These are phyloP conservation scores for Penicillium dipodomyicola DNA, from an alignment of 495 filamentous ascomycete species.

Conservation along the genomic window DNA sequence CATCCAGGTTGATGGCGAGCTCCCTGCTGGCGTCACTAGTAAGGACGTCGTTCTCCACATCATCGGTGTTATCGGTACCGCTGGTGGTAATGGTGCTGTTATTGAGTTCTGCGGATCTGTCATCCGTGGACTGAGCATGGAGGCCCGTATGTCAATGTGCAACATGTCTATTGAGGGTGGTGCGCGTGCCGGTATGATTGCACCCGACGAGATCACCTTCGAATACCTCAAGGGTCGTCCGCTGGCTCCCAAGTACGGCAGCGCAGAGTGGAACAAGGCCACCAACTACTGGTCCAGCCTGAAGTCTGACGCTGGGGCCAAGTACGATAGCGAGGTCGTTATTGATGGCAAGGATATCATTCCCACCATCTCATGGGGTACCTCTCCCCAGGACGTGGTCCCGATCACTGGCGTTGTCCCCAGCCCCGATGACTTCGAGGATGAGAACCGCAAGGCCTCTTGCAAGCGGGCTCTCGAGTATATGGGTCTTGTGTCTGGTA, in stretches of 20 bases:
- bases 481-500: slow-evolving; percentile 87
- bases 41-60: slow-evolving; percentile 95
- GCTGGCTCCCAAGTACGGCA: slow-evolving; percentile 78
- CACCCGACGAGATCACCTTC: slow-evolving; percentile 90
- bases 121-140: slow-evolving; percentile 86
- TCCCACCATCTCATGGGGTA: slow-evolving; percentile 96
- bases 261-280: slow-evolving; percentile 86
- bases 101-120: slow-evolving; percentile 97
- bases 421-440: slow-evolving; percentile 79
- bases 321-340: slow-evolving; percentile 81
- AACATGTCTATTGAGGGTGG: slow-evolving; percentile 99
- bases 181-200: slow-evolving; percentile 94
- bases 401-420: slow-evolving; percentile 90
- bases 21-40: slow-evolving; percentile 88
- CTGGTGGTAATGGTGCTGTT: slow-evolving; percentile 89
- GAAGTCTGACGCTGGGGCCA: slow-evolving; percentile 78
- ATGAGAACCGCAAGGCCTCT: slow-evolving; percentile 71
- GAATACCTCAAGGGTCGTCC: slow-evolving; percentile 91
- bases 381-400: slow-evolving; percentile 91
- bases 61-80: slow-evolving; percentile 92
- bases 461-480: slow-evolving; percentile 85
- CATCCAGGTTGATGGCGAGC: slow-evolving; percentile 87
- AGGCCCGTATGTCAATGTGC: slow-evolving; percentile 98
- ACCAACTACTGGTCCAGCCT: slow-evolving; percentile 85
- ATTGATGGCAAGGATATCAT: slow-evolving; percentile 89